phyloP scores from a whole-genome alignment of 495 filamentous ascomycete genomes.

The Entonaema liquescens region DNA sequence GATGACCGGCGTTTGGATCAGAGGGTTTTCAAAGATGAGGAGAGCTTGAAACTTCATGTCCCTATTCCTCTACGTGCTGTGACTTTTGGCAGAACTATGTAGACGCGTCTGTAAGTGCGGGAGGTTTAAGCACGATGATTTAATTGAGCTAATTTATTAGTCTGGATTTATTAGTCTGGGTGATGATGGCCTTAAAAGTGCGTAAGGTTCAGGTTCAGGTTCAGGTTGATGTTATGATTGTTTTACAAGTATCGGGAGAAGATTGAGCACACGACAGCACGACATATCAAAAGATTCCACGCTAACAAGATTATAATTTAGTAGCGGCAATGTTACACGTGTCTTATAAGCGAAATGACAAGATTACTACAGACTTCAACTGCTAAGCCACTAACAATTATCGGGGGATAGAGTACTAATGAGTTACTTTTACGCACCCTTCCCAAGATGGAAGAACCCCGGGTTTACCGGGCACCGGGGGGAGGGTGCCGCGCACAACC shows the following conservation, averaged over 20 bases:
- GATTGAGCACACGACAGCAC: neutral
- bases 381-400: constrained; percentile 35
- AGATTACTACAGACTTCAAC: neutral
- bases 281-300: neutral
- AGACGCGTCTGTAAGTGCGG: neutral
- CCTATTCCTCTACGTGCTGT: neutral
- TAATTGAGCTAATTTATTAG: neutral
- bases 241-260: neutral
- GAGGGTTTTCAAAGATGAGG: constrained; percentile 18
- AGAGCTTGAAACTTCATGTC: neutral
- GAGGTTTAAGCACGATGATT: neutral
- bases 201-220: neutral
- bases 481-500: constrained; percentile 18
- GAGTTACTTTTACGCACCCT: neutral
- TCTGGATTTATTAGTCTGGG: neutral
- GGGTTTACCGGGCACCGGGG: constrained; percentile 27
- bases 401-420: neutral
- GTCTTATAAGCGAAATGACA: constrained; percentile 3
- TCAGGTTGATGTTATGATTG: too few relatives aligned
- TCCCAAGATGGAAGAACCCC: constrained; percentile 16
- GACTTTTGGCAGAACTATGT: neutral
- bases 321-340: neutral
- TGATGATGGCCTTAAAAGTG: neutral
- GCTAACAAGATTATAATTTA: constrained; percentile 14
- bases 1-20: constrained; percentile 25